Percentiles rank a stretch among this genome's conserved stretches.
Evolutionary conservation across 2,329 filamentous ascomycete genomes (phyloP).

Genomic region (Botrytis sinoallii): DNA sequence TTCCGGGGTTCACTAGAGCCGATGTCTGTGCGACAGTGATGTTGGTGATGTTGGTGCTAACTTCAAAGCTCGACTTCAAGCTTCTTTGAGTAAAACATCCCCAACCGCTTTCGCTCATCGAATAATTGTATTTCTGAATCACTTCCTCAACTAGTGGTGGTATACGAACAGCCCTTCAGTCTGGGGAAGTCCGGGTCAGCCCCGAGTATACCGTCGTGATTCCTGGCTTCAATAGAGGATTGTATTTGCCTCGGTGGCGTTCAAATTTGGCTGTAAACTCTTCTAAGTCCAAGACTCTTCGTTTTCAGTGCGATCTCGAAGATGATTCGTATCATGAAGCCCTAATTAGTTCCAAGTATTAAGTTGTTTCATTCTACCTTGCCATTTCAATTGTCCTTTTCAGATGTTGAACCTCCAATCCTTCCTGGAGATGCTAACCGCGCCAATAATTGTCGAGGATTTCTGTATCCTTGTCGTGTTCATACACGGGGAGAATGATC

Average conservation of each 20-base stretch:
- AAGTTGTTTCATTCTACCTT: background rate
- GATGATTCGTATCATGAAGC: too few relatives aligned
- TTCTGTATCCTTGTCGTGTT: background rate
- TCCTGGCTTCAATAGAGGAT: background rate
- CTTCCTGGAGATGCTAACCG: background rate
- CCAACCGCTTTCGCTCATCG: background rate
- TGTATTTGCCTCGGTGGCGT: background rate
- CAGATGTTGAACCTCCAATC: background rate
- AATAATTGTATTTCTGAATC: background rate
- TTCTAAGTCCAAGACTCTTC: background rate
- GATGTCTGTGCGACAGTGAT: constrained; percentile 9
- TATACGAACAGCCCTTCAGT: background rate
- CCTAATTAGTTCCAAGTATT: background rate
- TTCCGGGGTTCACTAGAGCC: background rate
- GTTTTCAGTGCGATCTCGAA: background rate
- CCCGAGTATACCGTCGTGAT: background rate
- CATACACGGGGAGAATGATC: background rate
- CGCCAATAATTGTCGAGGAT: background rate
- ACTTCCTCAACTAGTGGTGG: too few relatives aligned
- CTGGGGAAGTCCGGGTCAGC: too few relatives aligned
- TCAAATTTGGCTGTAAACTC: background rate
- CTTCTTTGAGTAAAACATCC: background rate
- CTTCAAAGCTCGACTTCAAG: background rate
- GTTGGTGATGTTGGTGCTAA: constrained; percentile 5
- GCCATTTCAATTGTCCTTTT: background rate